Percentiles rank a stretch among this genome's conserved stretches.
Conservation (phyloP, 202 grass and related monocot genomes). For the Schoenoplectus triqueter region DNA sequence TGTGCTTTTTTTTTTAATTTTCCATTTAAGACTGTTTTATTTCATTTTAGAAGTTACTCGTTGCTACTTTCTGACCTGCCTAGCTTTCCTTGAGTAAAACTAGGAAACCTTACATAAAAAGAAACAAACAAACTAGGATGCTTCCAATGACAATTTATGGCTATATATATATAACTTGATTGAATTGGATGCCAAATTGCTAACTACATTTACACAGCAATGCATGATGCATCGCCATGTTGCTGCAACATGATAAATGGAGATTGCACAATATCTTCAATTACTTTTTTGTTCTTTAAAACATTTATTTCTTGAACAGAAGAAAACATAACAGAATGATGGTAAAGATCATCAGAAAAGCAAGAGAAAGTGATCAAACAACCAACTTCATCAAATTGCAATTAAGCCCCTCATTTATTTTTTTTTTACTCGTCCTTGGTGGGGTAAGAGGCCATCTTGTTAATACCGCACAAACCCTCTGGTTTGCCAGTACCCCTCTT, state of each 20-base stretch:
- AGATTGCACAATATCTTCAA: neutral
- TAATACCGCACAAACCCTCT: slow-evolving; percentile 71
- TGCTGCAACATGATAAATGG: neutral
- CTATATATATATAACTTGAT: no score
- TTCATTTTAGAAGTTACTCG: no score
- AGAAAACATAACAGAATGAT: slow-evolving; percentile 4
- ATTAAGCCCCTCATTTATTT: slow-evolving; percentile 4
- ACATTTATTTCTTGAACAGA: slow-evolving; percentile 30
- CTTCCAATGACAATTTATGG: no score
- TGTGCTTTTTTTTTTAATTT: no score
- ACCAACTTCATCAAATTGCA: slow-evolving; percentile 35
- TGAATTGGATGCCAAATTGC: no score
- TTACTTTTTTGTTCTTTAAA: neutral
- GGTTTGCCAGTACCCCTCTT: slow-evolving; percentile 63
- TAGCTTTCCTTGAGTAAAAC: no score
- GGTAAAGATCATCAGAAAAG: neutral
- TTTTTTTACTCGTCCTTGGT: slow-evolving; percentile 54
- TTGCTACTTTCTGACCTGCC: no score
- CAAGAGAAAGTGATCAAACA: slow-evolving; percentile 23
- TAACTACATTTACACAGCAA: no score
- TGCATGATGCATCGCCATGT: neutral
- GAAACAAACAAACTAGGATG: no score
- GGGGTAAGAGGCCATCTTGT: slow-evolving; percentile 93
- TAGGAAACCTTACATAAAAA: no score
- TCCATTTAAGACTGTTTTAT: no score